These are phyloP conservation scores for Calonectria leucothoes DNA, from an alignment of 2,329 filamentous ascomycete species.

Conservation along the genomic window DNA sequence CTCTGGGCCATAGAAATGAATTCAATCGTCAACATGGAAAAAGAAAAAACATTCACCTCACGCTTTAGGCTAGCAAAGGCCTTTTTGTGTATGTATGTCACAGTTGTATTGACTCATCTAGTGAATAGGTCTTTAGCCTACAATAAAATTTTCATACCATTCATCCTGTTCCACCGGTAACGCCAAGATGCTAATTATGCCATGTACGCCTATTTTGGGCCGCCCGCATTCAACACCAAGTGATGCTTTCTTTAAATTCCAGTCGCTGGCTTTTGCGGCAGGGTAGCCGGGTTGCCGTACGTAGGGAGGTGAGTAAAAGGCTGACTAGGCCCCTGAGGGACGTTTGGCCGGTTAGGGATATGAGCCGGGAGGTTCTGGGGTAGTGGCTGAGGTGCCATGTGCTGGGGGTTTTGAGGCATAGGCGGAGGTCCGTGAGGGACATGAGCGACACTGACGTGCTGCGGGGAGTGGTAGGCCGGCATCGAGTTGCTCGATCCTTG, in stretches of 20 bases:
- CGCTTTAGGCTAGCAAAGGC: conserved; percentile 20
- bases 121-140: conserved; percentile 43
- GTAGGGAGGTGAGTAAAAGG: conserved; percentile 64
- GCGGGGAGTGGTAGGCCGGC: conserved; percentile 60
- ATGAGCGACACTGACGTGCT: conserved; percentile 42
- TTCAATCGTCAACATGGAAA: conserved; percentile 47
- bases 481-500: conserved; percentile 68
- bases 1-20: conserved; percentile 48
- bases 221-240: conserved; percentile 42
- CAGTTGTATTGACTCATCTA: conserved; percentile 46
- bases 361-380: conserved; percentile 56
- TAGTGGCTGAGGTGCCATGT: conserved; percentile 54
- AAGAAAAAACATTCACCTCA: conserved; percentile 21
- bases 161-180: conserved; percentile 51
- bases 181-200: conserved; percentile 54
- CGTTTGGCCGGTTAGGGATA: conserved; percentile 59
- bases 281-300: conserved; percentile 69
- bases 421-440: conserved; percentile 55
- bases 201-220: conserved; percentile 47
- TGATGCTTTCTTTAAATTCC: conserved; percentile 55
- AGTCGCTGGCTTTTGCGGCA: conserved; percentile 69
- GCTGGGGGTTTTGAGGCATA: conserved; percentile 50
- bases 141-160: conserved; percentile 44
- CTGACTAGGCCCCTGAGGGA: conserved; percentile 56
- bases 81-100: conserved; percentile 29